Base-by-base conservation (phyloP, 345 rosid genomes). In the Turnera subulata region DNA sequence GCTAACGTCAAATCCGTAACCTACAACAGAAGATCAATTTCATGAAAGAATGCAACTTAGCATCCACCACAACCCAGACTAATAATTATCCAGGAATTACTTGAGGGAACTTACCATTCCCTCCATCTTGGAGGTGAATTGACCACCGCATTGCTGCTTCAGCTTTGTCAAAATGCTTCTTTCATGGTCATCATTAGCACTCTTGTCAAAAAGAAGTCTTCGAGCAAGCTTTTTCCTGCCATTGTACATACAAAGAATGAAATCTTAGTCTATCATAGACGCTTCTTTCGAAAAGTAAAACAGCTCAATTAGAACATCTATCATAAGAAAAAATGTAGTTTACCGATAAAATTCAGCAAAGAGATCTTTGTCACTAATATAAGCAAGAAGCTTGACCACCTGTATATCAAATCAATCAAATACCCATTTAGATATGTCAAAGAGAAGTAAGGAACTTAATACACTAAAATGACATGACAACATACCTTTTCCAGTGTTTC, bases 111-210 rank as follows among this genome's bases (percentile, higher is more conserved):
- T 49, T 3, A 64, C 75, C 75, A 70, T 70, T 15, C 75, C 66
- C 46, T 70, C 75, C 75, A 70, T 79, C 71, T 81, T 84, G 44
- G 82, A 71, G 25, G 86, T 81, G 63, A 84, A 81, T 40, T 79
- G 82, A 35, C 81, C 78, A 56, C 86, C 90, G 69, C 73, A 79
- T 55, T 79, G 84, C 56, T 73, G 84, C 66, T 70, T 70, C 51
- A 70, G 62, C 62, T 70, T 70, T 42, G 75, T 70, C 48, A 70
- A 55, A 55, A 70, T 70, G 23, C 75, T 70, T 50, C 69, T 59
- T 50, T 70, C 75, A 16, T 70, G 75, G n/a, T 70, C 75, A 25
- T 70, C 70, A 59, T 70, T 70, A 7, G 75, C 75, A 55, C 75
- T 70, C 52, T 60, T 59, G 38, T 55, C 75, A 58, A 70, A 70